These are phyloP conservation scores for Zoysia matrella DNA, from an alignment of 202 grass and related monocot species.

Conservation along the genomic window DNA sequence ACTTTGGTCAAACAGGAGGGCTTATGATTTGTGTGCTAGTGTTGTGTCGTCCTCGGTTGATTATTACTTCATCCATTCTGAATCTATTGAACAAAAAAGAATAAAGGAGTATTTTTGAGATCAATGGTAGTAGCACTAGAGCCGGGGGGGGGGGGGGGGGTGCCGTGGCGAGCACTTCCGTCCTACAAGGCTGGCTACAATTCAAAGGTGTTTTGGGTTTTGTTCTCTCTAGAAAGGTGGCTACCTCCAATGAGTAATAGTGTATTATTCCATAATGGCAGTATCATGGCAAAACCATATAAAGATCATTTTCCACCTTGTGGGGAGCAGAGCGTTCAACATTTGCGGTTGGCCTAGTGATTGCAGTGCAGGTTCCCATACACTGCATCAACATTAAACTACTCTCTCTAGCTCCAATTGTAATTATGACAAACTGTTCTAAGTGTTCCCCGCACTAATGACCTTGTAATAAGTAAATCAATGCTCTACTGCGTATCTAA, in stretches of 20 bases:
- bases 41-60: constrained; percentile 10
- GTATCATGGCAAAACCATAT: constrained; percentile 1
- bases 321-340: constrained; percentile 46
- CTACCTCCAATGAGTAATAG: constrained; percentile 19
- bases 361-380: constrained; percentile 51
- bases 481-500: constrained; percentile 28
- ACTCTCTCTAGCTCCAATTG: neutral
- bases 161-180: constrained; percentile 53
- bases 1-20: neutral
- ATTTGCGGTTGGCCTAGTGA: constrained; percentile 23
- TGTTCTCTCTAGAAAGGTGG: constrained; percentile 16
- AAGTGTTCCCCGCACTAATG: constrained; percentile 21
- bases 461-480: neutral
- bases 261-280: constrained; percentile 25
- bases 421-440: constrained; percentile 12
- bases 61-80: neutral
- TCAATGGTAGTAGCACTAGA: constrained; percentile 26
- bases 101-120: neutral
- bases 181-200: constrained; percentile 12
- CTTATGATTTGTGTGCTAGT: constrained; percentile 19
- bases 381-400: constrained; percentile 50
- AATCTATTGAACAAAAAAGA: too few relatives aligned
- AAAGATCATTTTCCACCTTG: constrained; percentile 37
- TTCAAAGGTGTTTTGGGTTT: constrained; percentile 30
- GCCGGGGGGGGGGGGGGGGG: neutral